Percentiles rank a stretch among this genome's conserved stretches.
Conservation (phyloP, 2,329 filamentous ascomycete genomes). For the Erysiphe pulchra region DNA sequence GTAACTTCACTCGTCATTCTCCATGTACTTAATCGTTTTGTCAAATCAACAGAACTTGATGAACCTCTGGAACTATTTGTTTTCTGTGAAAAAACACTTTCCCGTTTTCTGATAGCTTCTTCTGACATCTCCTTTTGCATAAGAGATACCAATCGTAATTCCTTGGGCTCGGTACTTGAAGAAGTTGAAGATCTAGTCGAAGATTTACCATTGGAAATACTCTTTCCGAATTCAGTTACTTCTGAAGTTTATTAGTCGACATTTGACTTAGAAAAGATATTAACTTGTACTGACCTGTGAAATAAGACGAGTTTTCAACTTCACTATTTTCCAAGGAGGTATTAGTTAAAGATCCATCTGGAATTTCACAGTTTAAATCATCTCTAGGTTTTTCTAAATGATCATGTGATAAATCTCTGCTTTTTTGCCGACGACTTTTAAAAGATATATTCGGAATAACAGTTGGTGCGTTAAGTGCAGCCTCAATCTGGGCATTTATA, state of each 20-base stretch:
- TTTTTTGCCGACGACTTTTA: constrained; percentile 3
- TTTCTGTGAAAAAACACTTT: neutral
- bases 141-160: neutral
- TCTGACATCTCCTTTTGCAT: neutral
- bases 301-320: too few species aligned
- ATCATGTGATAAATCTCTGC: neutral
- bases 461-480: constrained; percentile 7
- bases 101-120: neutral
- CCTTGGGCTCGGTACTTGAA: neutral
- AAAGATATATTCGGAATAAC: constrained; percentile 8
- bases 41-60: neutral
- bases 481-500: constrained; percentile 11
- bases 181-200: too few species aligned
- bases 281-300: too few species aligned
- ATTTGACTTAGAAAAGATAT: too few species aligned
- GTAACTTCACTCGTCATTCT: neutral
- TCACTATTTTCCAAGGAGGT: too few species aligned
- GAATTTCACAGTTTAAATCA: too few species aligned
- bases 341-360: too few species aligned
- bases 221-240: too few species aligned
- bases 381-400: too few species aligned
- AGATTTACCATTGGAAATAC: too few species aligned
- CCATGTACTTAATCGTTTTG: neutral
- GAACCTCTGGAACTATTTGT: neutral
- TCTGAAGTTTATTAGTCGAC: too few species aligned